Evolutionary conservation across 179 eudicot species (phyloP).

Genomic region (Drosera spatulata): DNA sequence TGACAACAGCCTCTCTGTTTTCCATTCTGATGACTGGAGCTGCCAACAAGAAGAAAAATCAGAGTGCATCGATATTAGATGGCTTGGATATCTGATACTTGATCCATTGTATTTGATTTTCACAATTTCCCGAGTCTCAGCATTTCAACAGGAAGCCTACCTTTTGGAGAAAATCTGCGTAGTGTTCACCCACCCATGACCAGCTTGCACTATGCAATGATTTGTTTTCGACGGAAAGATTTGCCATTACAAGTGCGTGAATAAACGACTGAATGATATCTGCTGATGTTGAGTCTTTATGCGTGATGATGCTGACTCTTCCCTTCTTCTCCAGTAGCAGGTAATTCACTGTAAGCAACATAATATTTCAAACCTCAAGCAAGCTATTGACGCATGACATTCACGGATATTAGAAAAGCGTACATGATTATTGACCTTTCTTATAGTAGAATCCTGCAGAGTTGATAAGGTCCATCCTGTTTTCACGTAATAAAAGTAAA

Average conservation of each 20-base stretch:
- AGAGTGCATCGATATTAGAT: too few species aligned
- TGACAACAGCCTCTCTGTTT: conserved; percentile 64
- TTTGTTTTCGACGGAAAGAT: conserved; percentile 24
- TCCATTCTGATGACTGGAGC: conserved; percentile 76
- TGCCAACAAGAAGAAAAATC: conserved; percentile 15
- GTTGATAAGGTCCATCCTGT: conserved; percentile 55
- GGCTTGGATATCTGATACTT: too few species aligned
- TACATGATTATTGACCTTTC: conserved; percentile 32
- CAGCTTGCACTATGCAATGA: conserved; percentile 49
- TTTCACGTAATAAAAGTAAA: not conserved
- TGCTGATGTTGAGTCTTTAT: conserved; percentile 55
- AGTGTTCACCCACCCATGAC: conserved; percentile 80
- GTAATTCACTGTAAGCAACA: conserved; percentile 43
- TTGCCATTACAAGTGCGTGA: conserved; percentile 85
- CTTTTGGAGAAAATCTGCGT: conserved; percentile 48
- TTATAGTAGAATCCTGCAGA: conserved; percentile 52
- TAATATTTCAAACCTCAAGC: conserved; percentile 3
- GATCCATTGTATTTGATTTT: too few species aligned
- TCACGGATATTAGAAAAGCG: too few species aligned
- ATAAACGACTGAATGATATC: conserved; percentile 68
- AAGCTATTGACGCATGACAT: too few species aligned
- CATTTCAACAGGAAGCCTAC: conserved; percentile 11
- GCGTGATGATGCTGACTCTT: conserved; percentile 46
- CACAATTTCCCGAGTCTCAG: too few species aligned
- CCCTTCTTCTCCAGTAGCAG: conserved; percentile 56